Evolutionary conservation across 441 rosid species (phyloP).

Genomic region (Theobroma grandiflorum): DNA sequence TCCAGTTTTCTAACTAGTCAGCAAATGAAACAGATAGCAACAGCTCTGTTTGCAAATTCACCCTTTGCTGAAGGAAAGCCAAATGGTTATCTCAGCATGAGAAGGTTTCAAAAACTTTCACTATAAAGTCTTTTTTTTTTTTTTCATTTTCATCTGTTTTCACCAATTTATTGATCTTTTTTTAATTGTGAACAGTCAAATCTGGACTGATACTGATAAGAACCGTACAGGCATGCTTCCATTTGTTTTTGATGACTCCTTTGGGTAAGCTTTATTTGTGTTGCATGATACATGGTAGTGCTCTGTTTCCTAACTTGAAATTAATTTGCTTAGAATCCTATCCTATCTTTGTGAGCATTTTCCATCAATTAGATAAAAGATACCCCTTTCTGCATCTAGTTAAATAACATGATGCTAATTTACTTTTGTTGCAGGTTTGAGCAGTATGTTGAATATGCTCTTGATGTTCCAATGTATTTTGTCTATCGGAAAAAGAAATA

Average conservation of each 20-base stretch:
- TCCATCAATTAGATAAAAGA: neutral
- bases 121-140: slow-evolving; percentile 5
- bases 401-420: neutral
- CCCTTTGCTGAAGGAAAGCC: slow-evolving; percentile 99
- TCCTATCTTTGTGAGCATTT: neutral
- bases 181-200: slow-evolving; percentile 65
- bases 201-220: slow-evolving; percentile 95
- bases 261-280: slow-evolving; percentile 68
- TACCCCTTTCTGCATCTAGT: neutral
- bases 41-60: slow-evolving; percentile 97
- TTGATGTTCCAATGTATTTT: slow-evolving; percentile 99
- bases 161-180: slow-evolving; percentile 31
- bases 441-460: slow-evolving; percentile 98
- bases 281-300: neutral
- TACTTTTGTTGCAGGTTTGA: slow-evolving; percentile 77
- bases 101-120: slow-evolving; percentile 63
- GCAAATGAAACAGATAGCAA: slow-evolving; percentile 82
- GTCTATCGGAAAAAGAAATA: slow-evolving; percentile 88
- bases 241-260: slow-evolving; percentile 87
- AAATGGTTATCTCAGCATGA: slow-evolving; percentile 97
- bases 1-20: slow-evolving; percentile 36
- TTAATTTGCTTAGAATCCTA: neutral
- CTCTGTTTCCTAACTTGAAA: slow-evolving; percentile 6
- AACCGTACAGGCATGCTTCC: slow-evolving; percentile 96
- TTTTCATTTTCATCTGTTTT: slow-evolving; percentile 6